Conservation (phyloP, 148 eudicot species). For the Bassia scoparia region DNA sequence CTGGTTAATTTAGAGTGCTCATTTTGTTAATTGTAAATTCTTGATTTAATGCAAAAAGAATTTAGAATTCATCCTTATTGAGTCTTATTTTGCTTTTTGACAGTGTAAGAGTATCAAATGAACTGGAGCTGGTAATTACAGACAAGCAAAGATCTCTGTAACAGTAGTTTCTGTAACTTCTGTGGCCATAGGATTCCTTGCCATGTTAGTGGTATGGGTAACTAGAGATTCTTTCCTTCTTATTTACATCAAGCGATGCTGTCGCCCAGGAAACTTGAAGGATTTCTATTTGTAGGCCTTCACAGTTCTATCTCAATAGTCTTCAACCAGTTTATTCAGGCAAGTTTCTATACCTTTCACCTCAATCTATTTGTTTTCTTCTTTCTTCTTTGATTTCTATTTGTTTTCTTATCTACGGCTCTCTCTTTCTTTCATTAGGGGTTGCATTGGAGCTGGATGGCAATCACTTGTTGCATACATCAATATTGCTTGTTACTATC, state of each 20-base stretch:
- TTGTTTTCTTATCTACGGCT: not conserved
- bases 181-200: conserved; percentile 43
- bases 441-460: conserved; percentile 98
- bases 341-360: too few species aligned
- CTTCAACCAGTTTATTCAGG: conserved; percentile 73
- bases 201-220: conserved; percentile 34
- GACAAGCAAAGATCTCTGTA: conserved; percentile 61
- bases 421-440: conserved; percentile 33
- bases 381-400: too few species aligned
- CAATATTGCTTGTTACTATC: conserved; percentile 71
- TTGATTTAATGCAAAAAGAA: not conserved
- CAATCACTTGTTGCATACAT: conserved; percentile 70
- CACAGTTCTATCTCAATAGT: conserved; percentile 57
- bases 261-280: conserved; percentile 61
- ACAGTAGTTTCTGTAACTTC: conserved; percentile 59
- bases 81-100: not conserved
- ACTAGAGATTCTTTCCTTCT: conserved; percentile 57
- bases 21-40: too few species aligned
- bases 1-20: not conserved
- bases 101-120: conserved; percentile 82
- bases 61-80: not conserved
- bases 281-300: conserved; percentile 46
- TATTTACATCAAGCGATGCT: conserved; percentile 57
- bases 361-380: too few species aligned
- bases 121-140: conserved; percentile 67